These are phyloP conservation scores for Botrytis tulipae DNA, from an alignment of 2,329 filamentous ascomycete species.

Conservation along the genomic window DNA sequence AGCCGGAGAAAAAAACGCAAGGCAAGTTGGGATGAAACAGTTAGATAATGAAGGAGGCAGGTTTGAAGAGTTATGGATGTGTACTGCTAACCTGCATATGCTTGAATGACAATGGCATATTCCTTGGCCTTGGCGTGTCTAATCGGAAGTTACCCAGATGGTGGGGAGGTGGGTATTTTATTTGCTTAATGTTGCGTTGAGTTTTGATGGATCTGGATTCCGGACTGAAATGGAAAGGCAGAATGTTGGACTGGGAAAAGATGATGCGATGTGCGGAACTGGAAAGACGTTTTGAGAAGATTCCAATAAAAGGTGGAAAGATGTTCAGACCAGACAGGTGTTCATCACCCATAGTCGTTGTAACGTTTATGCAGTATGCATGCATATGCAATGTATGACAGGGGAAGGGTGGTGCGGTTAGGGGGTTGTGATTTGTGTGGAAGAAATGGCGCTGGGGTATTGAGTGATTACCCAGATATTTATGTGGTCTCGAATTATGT, in stretches of 20 bases:
- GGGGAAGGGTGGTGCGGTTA: conserved; percentile 1
- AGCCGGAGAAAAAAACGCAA: background rate
- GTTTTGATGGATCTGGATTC: background rate
- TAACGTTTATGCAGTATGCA: background rate
- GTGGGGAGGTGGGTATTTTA: background rate
- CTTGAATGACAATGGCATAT: conserved; percentile 8
- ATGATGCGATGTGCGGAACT: background rate
- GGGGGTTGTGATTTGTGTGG: background rate
- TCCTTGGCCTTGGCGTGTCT: background rate
- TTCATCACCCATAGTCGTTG: conserved; percentile 2
- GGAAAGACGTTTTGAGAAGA: background rate
- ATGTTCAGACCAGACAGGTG: background rate
- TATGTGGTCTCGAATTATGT: background rate
- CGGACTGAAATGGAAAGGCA: too few relatives aligned
- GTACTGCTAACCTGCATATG: conserved; percentile 11
- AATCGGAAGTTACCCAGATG: conserved; percentile 2
- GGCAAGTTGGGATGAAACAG: background rate
- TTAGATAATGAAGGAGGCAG: conserved; percentile 2
- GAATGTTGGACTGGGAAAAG: background rate
- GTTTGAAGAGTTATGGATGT: background rate
- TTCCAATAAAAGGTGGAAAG: background rate
- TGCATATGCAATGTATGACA: conserved; percentile 13
- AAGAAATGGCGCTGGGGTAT: background rate
- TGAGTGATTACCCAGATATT: background rate
- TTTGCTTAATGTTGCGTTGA: background rate